A percentile compares a stretch with the other conserved stretches of the same genome.
Evolutionary conservation across 257 asterid genomes (phyloP).

Genomic region (Coffea eugenioides): DNA sequence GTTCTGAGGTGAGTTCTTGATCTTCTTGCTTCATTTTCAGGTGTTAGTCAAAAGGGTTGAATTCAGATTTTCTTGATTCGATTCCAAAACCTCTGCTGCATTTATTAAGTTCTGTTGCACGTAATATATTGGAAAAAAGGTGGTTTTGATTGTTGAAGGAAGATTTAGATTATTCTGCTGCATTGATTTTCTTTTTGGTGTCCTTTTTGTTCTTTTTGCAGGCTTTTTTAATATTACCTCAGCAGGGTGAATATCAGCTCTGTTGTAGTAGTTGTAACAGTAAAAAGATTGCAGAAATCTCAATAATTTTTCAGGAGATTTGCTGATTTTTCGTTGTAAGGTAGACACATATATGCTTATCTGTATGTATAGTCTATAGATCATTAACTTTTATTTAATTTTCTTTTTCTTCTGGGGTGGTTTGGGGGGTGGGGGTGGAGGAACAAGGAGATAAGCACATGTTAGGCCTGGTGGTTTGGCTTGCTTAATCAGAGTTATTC

Average conservation of each 20-base stretch:
- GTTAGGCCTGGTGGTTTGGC: neutral
- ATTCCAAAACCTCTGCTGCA: neutral
- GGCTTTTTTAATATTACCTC: neutral
- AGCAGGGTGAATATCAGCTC: neutral
- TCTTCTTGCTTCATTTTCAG: neutral
- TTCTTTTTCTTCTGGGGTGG: too few relatives aligned
- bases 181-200: neutral
- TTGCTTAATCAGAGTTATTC: neutral
- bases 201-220: neutral
- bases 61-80: neutral
- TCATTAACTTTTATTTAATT: neutral
- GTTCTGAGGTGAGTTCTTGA: slow-evolving; percentile 9
- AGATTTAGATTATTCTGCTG: neutral
- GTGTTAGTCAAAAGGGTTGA: neutral
- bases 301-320: slow-evolving; percentile 4
- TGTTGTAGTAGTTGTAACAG: neutral
- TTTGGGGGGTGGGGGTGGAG: neutral
- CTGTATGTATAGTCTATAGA: neutral
- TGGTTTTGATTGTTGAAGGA: neutral
- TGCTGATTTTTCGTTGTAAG: neutral
- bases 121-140: neutral
- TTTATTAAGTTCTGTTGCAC: neutral
- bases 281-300: neutral
- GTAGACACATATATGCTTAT: neutral
- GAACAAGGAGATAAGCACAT: neutral